These are phyloP conservation scores for Cryptomeria japonica DNA, from an alignment of 75 land plant genomes.

Conservation along the genomic window DNA sequence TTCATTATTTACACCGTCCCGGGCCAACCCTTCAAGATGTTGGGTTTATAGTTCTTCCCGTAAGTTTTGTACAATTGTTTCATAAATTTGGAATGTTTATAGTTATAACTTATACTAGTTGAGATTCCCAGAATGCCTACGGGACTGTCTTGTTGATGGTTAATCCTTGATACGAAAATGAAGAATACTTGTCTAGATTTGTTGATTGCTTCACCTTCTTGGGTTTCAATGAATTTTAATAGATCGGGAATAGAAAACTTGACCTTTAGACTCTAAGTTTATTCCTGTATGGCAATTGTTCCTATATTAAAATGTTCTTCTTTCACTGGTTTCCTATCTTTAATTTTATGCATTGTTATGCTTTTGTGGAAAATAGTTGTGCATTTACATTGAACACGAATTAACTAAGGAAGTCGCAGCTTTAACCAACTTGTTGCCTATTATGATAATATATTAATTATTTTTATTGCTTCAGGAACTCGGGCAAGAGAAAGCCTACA, in stretches of 20 bases:
- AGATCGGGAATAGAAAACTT: background rate
- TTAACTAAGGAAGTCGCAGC: background rate
- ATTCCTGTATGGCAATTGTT: background rate
- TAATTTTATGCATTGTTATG: background rate
- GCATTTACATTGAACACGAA: background rate
- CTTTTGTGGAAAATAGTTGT: background rate
- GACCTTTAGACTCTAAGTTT: background rate
- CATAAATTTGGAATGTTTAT: background rate
- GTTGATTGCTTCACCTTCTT: background rate
- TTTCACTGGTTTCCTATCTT: background rate
- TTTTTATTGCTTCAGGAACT: slow-evolving; percentile 65
- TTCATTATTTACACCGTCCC: slow-evolving; percentile 92
- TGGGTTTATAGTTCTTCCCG: slow-evolving; percentile 84
- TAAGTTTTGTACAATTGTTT: slow-evolving; percentile 25
- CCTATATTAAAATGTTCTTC: background rate
- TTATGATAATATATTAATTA: background rate
- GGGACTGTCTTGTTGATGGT: background rate
- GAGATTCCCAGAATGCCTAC: background rate
- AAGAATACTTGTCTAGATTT: background rate
- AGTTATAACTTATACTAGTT: background rate
- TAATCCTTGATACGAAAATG: background rate
- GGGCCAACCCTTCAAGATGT: slow-evolving; percentile 91
- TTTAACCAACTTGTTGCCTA: background rate
- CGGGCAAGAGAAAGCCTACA: slow-evolving; percentile 71
- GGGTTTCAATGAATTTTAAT: background rate